Evolutionary conservation across 2,329 filamentous ascomycete genomes (phyloP).

Genomic region (Aspergillus unguis): DNA sequence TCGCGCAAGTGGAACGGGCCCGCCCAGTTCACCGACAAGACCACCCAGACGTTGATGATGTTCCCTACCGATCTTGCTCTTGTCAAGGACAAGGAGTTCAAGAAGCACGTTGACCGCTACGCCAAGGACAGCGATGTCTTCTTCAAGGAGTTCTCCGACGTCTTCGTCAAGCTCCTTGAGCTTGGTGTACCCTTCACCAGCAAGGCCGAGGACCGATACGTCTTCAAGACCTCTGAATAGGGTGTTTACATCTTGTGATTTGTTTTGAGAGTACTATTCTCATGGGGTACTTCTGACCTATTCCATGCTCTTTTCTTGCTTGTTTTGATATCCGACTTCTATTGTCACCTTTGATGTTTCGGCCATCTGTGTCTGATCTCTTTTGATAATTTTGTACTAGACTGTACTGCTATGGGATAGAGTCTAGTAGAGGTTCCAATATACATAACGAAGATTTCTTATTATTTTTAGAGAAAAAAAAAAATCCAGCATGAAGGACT

Average conservation of each 20-base stretch:
- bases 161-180: constrained; percentile 81
- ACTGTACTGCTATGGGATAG: constrained; percentile 10
- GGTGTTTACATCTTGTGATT: constrained; percentile 9
- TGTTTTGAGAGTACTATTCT: constrained; percentile 7
- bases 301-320: constrained; percentile 6
- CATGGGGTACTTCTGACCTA: constrained; percentile 14
- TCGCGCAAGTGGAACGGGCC: constrained; percentile 90
- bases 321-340: constrained; percentile 16
- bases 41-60: constrained; percentile 92
- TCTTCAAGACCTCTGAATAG: constrained; percentile 59
- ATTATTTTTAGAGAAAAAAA: background rate
- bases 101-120: constrained; percentile 75
- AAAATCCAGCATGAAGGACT: background rate
- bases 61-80: constrained; percentile 87
- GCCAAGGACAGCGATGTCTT: constrained; percentile 87
- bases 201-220: constrained; percentile 57
- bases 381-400: constrained; percentile 1
- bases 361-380: background rate
- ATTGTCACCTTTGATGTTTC: constrained; percentile 5
- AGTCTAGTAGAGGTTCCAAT: constrained; percentile 3
- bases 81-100: constrained; percentile 83
- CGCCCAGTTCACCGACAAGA: constrained; percentile 84
- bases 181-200: constrained; percentile 84
- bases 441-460: constrained; percentile 3
- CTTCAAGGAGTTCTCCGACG: constrained; percentile 87